Percentiles rank a stretch among this genome's conserved stretches.
phyloP scores from a whole-genome alignment of 305 asterid genomes.

The Solanum hybrid region DNA sequence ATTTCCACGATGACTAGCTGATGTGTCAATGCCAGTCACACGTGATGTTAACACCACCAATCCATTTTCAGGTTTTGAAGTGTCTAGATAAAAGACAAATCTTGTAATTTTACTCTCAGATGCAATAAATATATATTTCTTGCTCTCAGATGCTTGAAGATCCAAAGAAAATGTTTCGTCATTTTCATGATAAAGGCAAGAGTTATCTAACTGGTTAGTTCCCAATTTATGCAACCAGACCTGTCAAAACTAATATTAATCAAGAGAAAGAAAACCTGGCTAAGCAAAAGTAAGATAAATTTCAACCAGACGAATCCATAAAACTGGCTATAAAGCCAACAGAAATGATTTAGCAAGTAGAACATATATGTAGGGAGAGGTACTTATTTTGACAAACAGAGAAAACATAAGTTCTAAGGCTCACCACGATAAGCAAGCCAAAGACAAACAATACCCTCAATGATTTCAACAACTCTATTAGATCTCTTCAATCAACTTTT shows the following conservation, averaged over 20 bases:
- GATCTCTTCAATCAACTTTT: neutral
- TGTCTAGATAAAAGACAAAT: slow-evolving; percentile 71
- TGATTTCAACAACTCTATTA: neutral
- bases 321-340: neutral
- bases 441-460: neutral
- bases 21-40: slow-evolving; percentile 65
- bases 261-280: neutral
- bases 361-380: neutral
- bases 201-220: slow-evolving; percentile 57
- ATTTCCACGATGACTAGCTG: slow-evolving; percentile 87
- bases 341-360: neutral
- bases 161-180: slow-evolving; percentile 77
- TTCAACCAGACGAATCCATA: neutral
- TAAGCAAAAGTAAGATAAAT: neutral
- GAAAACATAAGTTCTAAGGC: neutral
- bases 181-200: slow-evolving; percentile 85
- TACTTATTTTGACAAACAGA: neutral
- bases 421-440: neutral
- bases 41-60: slow-evolving; percentile 61
- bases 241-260: slow-evolving; percentile 28
- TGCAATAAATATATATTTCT: slow-evolving; percentile 63
- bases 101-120: slow-evolving; percentile 87
- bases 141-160: slow-evolving; percentile 77
- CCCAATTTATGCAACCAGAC: slow-evolving; percentile 86
- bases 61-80: slow-evolving; percentile 60